Percentiles rank a stretch among this genome's conserved stretches.
These are phyloP conservation scores for Eucalyptus polybractea DNA, from an alignment of 345 rosid genomes.

Conservation along the genomic window DNA sequence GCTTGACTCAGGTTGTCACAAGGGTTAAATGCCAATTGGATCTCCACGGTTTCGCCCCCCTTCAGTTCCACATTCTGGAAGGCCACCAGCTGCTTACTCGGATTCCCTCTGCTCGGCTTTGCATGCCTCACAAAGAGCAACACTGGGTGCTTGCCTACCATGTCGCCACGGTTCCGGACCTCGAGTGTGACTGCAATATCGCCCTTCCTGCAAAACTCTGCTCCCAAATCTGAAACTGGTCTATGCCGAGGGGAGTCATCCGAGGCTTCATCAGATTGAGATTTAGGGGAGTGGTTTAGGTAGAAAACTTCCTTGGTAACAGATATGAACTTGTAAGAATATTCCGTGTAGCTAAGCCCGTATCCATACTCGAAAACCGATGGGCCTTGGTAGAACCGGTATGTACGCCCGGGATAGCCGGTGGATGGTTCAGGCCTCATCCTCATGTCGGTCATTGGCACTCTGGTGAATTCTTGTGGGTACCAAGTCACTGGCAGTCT, in stretches of 20 bases:
- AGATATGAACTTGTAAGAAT: slow-evolving; percentile 32
- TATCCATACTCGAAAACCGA: slow-evolving; percentile 57
- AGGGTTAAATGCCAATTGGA: slow-evolving; percentile 38
- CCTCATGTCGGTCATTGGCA: slow-evolving; percentile 85
- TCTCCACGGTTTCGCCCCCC: slow-evolving; percentile 36
- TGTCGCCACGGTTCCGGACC: slow-evolving; percentile 48
- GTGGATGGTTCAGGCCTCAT: slow-evolving; percentile 48
- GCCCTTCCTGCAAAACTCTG: slow-evolving; percentile 21
- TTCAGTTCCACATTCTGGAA: slow-evolving; percentile 55
- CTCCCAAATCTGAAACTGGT: slow-evolving; percentile 38
- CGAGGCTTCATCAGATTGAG: neutral
- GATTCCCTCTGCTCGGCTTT: slow-evolving; percentile 34
- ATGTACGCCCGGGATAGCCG: slow-evolving; percentile 85
- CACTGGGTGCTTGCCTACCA: slow-evolving; percentile 66
- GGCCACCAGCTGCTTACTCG: slow-evolving; percentile 53
- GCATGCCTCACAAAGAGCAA: slow-evolving; percentile 46
- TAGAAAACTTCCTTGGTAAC: slow-evolving; percentile 9
- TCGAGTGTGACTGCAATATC: slow-evolving; percentile 26
- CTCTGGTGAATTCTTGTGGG: slow-evolving; percentile 46
- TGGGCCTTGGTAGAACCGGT: slow-evolving; percentile 60
- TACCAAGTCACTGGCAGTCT: slow-evolving; percentile 90
- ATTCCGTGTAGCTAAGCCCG: slow-evolving; percentile 71
- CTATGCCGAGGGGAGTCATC: slow-evolving; percentile 1
- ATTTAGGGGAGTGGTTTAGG: slow-evolving; percentile 15
- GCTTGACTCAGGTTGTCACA: slow-evolving; percentile 66